Evolutionary conservation across 2,329 filamentous ascomycete species (phyloP), one percentile per base, ranked within the genome.

Genomic region (Aspergillus sp.): DNA sequence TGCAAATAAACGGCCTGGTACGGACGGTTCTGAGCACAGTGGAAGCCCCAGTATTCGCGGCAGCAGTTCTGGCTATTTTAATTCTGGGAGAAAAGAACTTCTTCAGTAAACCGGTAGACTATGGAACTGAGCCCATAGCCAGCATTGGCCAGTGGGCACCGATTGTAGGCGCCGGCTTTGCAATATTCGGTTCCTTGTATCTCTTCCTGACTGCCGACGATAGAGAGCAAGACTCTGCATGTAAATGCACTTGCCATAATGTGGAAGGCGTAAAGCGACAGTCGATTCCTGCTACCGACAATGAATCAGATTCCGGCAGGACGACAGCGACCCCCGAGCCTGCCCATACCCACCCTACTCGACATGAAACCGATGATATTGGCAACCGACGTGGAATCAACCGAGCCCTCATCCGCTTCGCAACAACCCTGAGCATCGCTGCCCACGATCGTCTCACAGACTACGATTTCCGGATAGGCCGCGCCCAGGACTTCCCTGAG

Each of bases 101-200:
- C 35, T 54, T 45, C 27, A 54, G 52, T 7, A 7, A 7, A 2
- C 52, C 43, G 2, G 52, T 54, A 6, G 44, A 48, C 9, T 33
- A 21, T 21, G 52, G 52, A 11, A 54, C 52, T 1, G 52, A 54
- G 17, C 52, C 43, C 2, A 54, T 54, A n/a, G 43, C 52, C 5
- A 54, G 52, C 19, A 48, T 54, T 3, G 52, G 52, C 9, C 52
- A 54, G 27, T 54, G 52, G 52, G 52, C 52, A 11, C 52, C 52
- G 2, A 54, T 54, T n/a, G 52, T 47, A 14, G 52, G 52, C 25
- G 33, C 52, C 4, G 52, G 21, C 19, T 33, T 54, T 14, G 52
- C 52, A 3, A 40, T 54, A 14, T 21, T 54, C 11, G 52, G 52
- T 12, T 54, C 52, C 2, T 17, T 54, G 15, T 54, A 54, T 41